Evolutionary conservation across 768 basidiomycete species (phyloP), one percentile per base, ranked within the genome.

Genomic region (Boletus fagicola): DNA sequence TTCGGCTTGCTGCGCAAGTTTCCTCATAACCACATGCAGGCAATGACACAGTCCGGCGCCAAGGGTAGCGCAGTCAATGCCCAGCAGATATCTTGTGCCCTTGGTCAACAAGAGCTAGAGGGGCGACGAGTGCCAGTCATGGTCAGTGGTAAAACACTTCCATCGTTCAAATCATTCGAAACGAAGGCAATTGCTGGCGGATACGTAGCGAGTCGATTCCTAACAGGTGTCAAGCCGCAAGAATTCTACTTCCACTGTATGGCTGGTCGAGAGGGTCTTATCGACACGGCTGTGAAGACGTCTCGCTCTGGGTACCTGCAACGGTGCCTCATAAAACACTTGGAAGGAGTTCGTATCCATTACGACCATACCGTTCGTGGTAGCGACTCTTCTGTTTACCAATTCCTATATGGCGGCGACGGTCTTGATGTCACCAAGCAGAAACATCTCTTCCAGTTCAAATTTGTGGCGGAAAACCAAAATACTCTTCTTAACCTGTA

Each of bases 231-330:
- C 72, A 92, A 90, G 65, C 97, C 97, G 0, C 97, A 99, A 71
- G 97, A 99, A 72, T 99, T 98, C 76, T 99, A 97, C 77, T 99
- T 99, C 81, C 97, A 99, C 76, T 98, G 97, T 70, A 99, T 99
- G 97, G 97, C 97, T 56, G 97, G 97, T 51, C 85, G 97, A 64
- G 97, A 99, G 77, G 97, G 97, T 68, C 82, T 99, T 39, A 99
- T 99, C 67, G 97, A 99, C 68, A 99, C 97, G 6, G 97, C 97
- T 38, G 96, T 99, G 71, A 99, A 99, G 77, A 99, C 97, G 5
- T 92, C 90, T 60, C 94, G 97, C 53, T 98, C 97, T 5, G 97
- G 97, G 20, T 99, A 99, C 73, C 83, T 99, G 20, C 97, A 99
- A 72, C 85, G 97, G 47, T 98, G 97, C 76, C 79, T 99, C 63